Percentiles rank a stretch among this genome's conserved stretches.
Conservation (phyloP, 352 stramenopile species). For the Phytophthora agathidicida region DNA sequence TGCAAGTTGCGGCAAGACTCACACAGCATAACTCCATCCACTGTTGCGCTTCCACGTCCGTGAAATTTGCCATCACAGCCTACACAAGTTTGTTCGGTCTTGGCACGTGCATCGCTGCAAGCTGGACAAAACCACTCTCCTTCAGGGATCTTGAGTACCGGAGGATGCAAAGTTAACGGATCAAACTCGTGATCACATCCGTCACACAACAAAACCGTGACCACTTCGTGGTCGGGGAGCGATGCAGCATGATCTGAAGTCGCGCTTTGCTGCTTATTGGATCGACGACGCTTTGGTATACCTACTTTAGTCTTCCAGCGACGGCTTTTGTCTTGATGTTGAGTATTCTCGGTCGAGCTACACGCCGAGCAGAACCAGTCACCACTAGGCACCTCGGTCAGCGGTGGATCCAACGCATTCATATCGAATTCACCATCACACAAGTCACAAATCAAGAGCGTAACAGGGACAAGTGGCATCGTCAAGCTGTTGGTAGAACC, state of each 20-base stretch:
- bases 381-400: constrained; percentile 51
- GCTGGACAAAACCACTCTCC: constrained; percentile 57
- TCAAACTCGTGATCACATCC: constrained; percentile 76
- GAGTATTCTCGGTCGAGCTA: constrained; percentile 4
- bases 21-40: constrained; percentile 38
- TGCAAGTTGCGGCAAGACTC: constrained; percentile 44
- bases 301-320: constrained; percentile 4
- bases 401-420: constrained; percentile 50
- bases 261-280: not conserved
- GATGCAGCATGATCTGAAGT: not conserved
- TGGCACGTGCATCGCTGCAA: constrained; percentile 23
- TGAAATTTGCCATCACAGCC: constrained; percentile 43
- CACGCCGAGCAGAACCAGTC: constrained; percentile 48
- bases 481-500: not conserved
- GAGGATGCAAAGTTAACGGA: constrained; percentile 48
- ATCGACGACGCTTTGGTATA: constrained; percentile 1
- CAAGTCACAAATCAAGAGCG: constrained; percentile 70
- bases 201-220: constrained; percentile 72
- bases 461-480: constrained; percentile 29
- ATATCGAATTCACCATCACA: constrained; percentile 78
- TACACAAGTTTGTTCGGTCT: constrained; percentile 28
- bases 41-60: constrained; percentile 12
- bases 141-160: constrained; percentile 48
- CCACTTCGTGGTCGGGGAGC: constrained; percentile 8
- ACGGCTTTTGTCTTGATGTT: not conserved